Evolutionary conservation across 345 rosid species (phyloP).

Genomic region (Populus davidiana): DNA sequence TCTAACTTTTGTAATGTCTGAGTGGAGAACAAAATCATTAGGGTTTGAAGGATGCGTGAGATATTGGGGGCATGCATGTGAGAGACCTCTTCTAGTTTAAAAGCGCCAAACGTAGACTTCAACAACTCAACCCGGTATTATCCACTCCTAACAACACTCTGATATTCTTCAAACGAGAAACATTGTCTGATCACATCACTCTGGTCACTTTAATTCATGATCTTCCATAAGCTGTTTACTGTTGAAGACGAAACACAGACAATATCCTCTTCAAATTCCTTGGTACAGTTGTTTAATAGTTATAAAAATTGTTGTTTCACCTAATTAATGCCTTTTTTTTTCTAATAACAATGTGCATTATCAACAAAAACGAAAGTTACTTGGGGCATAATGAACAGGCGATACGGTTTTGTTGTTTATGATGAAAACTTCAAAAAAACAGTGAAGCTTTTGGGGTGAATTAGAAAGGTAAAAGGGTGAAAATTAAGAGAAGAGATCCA

Average conservation of each 20-base stretch:
- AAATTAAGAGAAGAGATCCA: constrained; percentile 12
- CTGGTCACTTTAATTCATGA: neutral
- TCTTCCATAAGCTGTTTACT: neutral
- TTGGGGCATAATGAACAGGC: constrained; percentile 1
- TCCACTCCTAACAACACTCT: neutral
- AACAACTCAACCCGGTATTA: neutral
- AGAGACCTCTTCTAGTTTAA: constrained; percentile 33
- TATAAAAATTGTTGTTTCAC: too few relatives aligned
- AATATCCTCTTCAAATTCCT: neutral
- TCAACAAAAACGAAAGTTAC: constrained; percentile 1
- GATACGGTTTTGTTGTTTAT: constrained; percentile 19
- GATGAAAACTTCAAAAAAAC: constrained; percentile 7
- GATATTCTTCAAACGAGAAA: neutral
- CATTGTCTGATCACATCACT: neutral
- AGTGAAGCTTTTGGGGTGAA: constrained; percentile 15
- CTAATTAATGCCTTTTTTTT: too few relatives aligned
- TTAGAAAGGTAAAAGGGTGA: constrained; percentile 25
- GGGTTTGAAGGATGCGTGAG: constrained; percentile 38
- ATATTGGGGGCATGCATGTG: constrained; percentile 28
- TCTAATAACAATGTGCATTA: neutral
- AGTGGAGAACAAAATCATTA: constrained; percentile 68
- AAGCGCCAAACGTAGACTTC: constrained; percentile 21
- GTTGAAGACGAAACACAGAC: neutral
- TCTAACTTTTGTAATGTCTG: constrained; percentile 6
- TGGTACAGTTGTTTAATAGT: neutral